Conservation (phyloP, 805 yeast species). For the Saccharomyces mikatae region DNA sequence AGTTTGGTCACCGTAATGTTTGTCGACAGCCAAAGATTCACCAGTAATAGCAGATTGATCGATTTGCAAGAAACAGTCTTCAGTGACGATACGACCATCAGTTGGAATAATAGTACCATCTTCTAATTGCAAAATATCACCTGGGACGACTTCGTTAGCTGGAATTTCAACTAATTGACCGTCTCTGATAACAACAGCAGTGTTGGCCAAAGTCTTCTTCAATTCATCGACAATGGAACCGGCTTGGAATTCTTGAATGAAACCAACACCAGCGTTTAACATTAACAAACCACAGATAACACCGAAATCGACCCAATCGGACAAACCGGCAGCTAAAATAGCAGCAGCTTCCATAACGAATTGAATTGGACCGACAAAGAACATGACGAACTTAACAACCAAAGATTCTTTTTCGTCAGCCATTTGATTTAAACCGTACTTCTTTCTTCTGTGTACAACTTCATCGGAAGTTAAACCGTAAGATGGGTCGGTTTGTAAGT, state of each 20-base stretch:
- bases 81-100: slow-evolving; percentile 83
- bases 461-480: slow-evolving; percentile 72
- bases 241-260: slow-evolving; percentile 95
- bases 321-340: slow-evolving; percentile 87
- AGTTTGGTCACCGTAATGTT: slow-evolving; percentile 75
- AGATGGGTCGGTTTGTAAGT: slow-evolving; percentile 72
- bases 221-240: slow-evolving; percentile 95
- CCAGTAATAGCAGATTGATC: slow-evolving; percentile 97
- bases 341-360: slow-evolving; percentile 98
- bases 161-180: slow-evolving; percentile 68
- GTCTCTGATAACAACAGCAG: slow-evolving; percentile 80
- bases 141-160: slow-evolving; percentile 86
- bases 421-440: slow-evolving; percentile 85
- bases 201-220: slow-evolving; percentile 88
- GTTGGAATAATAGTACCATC: slow-evolving; percentile 91
- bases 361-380: slow-evolving; percentile 92
- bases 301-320: slow-evolving; percentile 99
- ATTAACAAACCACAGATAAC: slow-evolving; percentile 82
- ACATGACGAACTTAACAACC: slow-evolving; percentile 70
- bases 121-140: slow-evolving; percentile 87
- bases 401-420: slow-evolving; percentile 79
- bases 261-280: slow-evolving; percentile 90
- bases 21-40: slow-evolving; percentile 93
- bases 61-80: slow-evolving; percentile 78
- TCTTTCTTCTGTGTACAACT: slow-evolving; percentile 76